A percentile compares a stretch with the other conserved stretches of the same genome.
Evolutionary conservation across 1,139 yeast species (phyloP).

Genomic region (Hanseniaspora gamundiae): DNA sequence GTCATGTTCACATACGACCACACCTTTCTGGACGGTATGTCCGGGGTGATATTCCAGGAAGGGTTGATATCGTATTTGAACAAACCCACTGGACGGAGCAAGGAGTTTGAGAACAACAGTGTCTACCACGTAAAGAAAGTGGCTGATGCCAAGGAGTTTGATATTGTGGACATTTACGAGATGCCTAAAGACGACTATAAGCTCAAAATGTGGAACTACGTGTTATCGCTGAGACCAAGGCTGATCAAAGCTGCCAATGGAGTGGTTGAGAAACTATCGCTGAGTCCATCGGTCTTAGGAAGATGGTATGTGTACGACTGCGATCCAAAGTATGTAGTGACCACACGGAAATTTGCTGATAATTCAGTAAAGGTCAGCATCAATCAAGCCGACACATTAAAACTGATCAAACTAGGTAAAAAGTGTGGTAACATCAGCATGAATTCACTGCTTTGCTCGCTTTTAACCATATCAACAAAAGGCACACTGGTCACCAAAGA

Average conservation of each 20-base stretch:
- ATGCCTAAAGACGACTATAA: neutral
- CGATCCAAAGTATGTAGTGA: neutral
- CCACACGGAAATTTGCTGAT: neutral
- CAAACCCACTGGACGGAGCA: neutral
- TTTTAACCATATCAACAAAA: conserved; percentile 1
- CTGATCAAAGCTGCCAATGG: neutral
- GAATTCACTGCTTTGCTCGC: conserved; percentile 4
- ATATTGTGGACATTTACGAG: conserved; percentile 4
- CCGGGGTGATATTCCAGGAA: conserved; percentile 2
- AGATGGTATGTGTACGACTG: neutral
- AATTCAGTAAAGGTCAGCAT: conserved; percentile 1
- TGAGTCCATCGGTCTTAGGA: neutral
- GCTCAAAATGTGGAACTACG: no score
- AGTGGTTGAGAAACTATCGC: neutral
- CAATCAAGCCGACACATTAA: neutral
- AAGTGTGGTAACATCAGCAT: conserved; percentile 2
- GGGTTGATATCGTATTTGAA: neutral
- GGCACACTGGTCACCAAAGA: neutral
- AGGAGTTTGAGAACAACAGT: neutral
- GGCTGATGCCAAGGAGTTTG: neutral
- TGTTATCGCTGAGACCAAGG: neutral
- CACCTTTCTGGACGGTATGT: conserved; percentile 6
- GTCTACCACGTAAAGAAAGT: neutral
- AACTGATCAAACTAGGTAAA: conserved; percentile 4
- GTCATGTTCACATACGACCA: conserved; percentile 6